A percentile compares a stretch with the other conserved stretches of the same genome.
These are phyloP conservation scores for Immersiporthe knoxdaviesiana DNA, from an alignment of 2,329 filamentous ascomycete species.

Conservation along the genomic window DNA sequence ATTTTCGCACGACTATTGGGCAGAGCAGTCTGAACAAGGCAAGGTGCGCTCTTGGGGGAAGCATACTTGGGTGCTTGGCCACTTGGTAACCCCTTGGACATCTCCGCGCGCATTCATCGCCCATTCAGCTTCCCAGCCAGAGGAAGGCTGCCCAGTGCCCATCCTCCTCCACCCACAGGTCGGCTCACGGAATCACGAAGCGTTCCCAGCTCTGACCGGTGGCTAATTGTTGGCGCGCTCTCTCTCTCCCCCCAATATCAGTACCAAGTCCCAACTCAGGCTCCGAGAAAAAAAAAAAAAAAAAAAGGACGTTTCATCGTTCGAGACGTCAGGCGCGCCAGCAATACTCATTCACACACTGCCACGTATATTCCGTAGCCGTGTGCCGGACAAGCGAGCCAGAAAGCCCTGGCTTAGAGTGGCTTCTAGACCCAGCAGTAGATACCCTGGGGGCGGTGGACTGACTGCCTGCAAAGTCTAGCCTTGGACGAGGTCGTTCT, in stretches of 20 bases:
- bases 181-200: conserved; percentile 8
- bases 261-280: background rate
- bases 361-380: background rate
- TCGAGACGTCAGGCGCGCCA: background rate
- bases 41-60: conserved; percentile 19
- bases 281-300: no score
- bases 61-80: background rate
- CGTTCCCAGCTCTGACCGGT: conserved; percentile 11
- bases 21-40: background rate
- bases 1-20: background rate
- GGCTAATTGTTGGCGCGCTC: background rate
- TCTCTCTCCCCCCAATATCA: background rate
- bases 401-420: background rate
- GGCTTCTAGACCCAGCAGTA: conserved; percentile 14
- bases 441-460: conserved; percentile 3
- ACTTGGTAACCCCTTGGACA: background rate
- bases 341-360: background rate
- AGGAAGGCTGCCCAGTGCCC: background rate
- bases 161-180: background rate
- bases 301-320: background rate
- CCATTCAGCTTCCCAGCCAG: background rate
- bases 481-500: background rate
- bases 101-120: background rate
- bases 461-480: conserved; percentile 3
- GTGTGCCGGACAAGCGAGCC: background rate